Percentiles rank a stretch among this genome's conserved stretches.
Evolutionary conservation across 2,329 filamentous ascomycete species (phyloP).

Genomic region (Ustulina deusta): DNA sequence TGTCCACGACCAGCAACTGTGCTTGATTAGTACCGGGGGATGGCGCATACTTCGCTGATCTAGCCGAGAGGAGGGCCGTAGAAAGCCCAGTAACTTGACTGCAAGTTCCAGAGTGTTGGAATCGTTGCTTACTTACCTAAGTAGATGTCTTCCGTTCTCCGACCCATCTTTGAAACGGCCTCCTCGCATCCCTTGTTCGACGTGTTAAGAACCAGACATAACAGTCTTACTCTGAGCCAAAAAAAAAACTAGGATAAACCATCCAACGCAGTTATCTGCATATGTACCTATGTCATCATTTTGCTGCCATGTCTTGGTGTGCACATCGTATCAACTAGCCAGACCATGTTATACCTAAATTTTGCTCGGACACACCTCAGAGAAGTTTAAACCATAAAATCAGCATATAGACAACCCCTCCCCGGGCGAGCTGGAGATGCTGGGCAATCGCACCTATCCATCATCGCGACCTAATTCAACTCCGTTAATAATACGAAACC

Average conservation of each 20-base stretch:
- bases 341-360: neutral
- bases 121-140: neutral
- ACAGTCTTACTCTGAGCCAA: neutral
- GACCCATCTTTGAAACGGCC: neutral
- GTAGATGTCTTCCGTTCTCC: neutral
- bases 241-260: neutral
- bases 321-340: neutral
- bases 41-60: too few relatives aligned
- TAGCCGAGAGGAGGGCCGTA: too few relatives aligned
- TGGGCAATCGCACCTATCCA: neutral
- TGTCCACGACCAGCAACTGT: neutral
- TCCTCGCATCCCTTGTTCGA: neutral
- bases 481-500: neutral
- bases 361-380: neutral
- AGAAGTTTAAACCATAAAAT: neutral
- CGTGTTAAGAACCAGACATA: neutral
- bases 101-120: neutral
- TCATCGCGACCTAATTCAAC: neutral
- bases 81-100: too few relatives aligned
- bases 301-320: neutral
- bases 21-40: neutral
- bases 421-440: neutral
- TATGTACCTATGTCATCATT: neutral
- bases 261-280: neutral
- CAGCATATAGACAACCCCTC: neutral